Evolutionary conservation across 2,329 filamentous ascomycete genomes (phyloP).

Genomic region (Cryphonectria parasitica): DNA sequence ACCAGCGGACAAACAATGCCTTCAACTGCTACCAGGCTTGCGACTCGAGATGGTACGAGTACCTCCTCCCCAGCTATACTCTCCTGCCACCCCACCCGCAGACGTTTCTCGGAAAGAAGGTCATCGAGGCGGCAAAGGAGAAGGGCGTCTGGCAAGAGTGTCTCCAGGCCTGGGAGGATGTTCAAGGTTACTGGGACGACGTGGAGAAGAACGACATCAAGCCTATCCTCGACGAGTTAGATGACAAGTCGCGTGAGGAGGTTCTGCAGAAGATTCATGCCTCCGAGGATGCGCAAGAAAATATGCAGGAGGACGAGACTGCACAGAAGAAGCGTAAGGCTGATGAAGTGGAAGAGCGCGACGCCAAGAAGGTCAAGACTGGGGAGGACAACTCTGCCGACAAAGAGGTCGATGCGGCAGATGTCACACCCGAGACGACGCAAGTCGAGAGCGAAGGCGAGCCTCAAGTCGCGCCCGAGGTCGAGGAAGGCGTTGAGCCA

Average conservation of each 20-base stretch:
- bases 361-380: conserved; percentile 22
- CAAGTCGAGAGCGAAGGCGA: conserved; percentile 23
- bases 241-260: conserved; percentile 64
- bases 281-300: conserved; percentile 32
- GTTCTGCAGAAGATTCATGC: conserved; percentile 66
- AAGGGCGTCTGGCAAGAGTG: conserved; percentile 73
- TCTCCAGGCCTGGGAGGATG: conserved; percentile 72
- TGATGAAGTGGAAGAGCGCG: conserved; percentile 18
- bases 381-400: conserved; percentile 10
- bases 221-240: conserved; percentile 65
- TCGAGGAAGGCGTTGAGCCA: conserved; percentile 19
- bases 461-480: neutral
- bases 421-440: neutral
- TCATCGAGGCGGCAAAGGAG: conserved; percentile 78
- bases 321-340: conserved; percentile 27
- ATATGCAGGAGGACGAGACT: conserved; percentile 4
- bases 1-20: conserved; percentile 82
- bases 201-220: conserved; percentile 82
- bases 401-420: neutral
- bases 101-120: conserved; percentile 80
- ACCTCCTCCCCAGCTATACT: conserved; percentile 90
- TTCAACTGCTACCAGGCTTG: conserved; percentile 96
- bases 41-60: conserved; percentile 97
- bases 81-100: conserved; percentile 90
- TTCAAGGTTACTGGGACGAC: conserved; percentile 79